These are phyloP conservation scores for Meira nashicola DNA, from an alignment of 1,284 basidiomycete species.

Conservation along the genomic window DNA sequence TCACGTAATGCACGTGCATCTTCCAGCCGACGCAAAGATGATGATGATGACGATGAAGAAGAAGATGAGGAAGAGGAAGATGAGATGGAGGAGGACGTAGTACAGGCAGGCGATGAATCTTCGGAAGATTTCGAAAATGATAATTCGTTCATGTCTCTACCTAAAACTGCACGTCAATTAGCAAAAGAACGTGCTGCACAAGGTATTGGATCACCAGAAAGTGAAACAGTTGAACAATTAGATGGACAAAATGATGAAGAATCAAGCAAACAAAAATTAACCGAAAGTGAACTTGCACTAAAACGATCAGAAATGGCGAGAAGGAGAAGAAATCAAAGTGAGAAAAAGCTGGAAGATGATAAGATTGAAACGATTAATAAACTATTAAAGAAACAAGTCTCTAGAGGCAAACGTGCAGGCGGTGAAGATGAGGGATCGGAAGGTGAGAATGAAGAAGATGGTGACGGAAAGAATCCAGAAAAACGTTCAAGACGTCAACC, in stretches of 20 bases:
- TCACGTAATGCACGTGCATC: background rate
- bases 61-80: constrained; percentile 9
- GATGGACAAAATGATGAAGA: constrained; percentile 14
- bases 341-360: constrained; percentile 87
- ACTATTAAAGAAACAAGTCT: constrained; percentile 68
- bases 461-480: background rate
- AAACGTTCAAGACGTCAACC: background rate
- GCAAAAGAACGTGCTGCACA: constrained; percentile 27
- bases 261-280: constrained; percentile 69
- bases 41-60: constrained; percentile 10
- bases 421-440: constrained; percentile 12
- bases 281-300: constrained; percentile 74
- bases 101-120: constrained; percentile 10
- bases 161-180: constrained; percentile 47
- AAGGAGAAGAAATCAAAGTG: constrained; percentile 75
- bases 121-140: constrained; percentile 19
- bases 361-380: constrained; percentile 80
- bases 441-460: constrained; percentile 12
- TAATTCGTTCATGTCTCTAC: constrained; percentile 16
- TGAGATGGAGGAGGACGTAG: constrained; percentile 10
- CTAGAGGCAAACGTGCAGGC: constrained; percentile 26
- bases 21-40: constrained; percentile 9
- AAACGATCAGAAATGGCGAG: constrained; percentile 78
- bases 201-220: constrained; percentile 28
- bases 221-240: constrained; percentile 31